Conservation (phyloP, 2,329 filamentous ascomycete genomes). For the Didymella glomerata region DNA sequence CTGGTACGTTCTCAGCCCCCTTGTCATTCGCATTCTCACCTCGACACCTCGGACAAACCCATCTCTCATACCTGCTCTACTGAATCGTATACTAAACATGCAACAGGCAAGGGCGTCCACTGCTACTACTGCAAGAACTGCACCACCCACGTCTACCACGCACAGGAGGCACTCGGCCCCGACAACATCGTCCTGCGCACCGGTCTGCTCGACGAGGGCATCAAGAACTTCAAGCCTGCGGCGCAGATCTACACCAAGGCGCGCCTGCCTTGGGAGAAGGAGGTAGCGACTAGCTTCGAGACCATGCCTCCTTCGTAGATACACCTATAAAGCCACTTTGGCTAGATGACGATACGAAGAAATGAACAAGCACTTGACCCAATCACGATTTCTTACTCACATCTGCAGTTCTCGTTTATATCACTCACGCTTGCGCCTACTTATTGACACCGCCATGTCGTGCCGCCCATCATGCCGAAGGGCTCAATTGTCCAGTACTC, state of each 20-base stretch:
- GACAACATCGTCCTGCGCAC: slow-evolving; percentile 64
- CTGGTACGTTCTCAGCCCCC: slow-evolving; percentile 50
- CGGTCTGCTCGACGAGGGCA: slow-evolving; percentile 56
- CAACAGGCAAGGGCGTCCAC: slow-evolving; percentile 60
- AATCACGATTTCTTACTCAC: background rate
- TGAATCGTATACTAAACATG: background rate
- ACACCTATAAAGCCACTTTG: background rate
- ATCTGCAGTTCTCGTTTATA: background rate
- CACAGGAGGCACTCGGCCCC: slow-evolving; percentile 60
- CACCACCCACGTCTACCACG: slow-evolving; percentile 64
- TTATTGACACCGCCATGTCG: background rate
- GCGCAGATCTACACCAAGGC: slow-evolving; percentile 66
- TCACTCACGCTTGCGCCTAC: background rate
- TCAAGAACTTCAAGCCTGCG: slow-evolving; percentile 58
- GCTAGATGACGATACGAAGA: background rate
- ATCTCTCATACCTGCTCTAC: no score
- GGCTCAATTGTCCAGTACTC: background rate
- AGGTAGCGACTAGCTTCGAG: slow-evolving; percentile 56
- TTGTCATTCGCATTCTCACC: no score
- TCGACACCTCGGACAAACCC: no score
- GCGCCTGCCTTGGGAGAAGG: slow-evolving; percentile 60
- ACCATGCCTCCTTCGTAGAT: slow-evolving; percentile 51
- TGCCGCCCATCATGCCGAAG: background rate
- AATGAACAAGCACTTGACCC: background rate
- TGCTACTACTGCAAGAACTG: slow-evolving; percentile 68